These are phyloP conservation scores for Leccinum subtestaceum DNA, from an alignment of 768 basidiomycete species.

Conservation along the genomic window DNA sequence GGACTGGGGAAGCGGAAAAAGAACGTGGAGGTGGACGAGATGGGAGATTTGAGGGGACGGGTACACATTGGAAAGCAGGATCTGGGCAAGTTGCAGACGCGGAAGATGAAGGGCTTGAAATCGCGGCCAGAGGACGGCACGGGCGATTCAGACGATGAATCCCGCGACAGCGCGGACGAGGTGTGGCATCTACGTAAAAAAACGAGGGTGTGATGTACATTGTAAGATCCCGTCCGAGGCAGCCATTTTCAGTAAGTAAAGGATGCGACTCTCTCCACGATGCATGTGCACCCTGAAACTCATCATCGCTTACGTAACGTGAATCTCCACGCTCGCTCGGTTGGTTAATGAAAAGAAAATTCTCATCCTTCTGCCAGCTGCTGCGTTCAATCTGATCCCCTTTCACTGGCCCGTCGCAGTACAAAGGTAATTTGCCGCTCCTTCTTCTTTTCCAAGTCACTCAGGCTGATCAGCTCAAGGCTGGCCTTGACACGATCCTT, in stretches of 20 bases:
- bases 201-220: constrained; percentile 8
- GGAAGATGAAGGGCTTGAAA: constrained; percentile 96
- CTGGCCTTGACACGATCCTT: background rate
- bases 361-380: constrained; percentile 14
- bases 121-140: constrained; percentile 20
- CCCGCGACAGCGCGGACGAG: constrained; percentile 18
- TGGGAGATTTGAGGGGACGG: constrained; percentile 92
- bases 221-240: background rate
- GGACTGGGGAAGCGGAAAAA: constrained; percentile 90
- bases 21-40: constrained; percentile 95
- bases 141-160: background rate
- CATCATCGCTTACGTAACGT: constrained; percentile 20
- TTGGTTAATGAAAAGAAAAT: constrained; percentile 13
- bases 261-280: background rate
- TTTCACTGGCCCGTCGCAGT: background rate
- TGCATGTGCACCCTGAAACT: background rate
- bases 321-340: constrained; percentile 5
- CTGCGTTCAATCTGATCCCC: background rate
- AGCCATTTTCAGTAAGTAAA: too few relatives aligned
- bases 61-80: constrained; percentile 92
- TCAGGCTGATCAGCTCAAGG: background rate
- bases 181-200: constrained; percentile 19
- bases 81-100: constrained; percentile 76
- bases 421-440: background rate
- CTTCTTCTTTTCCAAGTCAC: background rate